Conservation (phyloP, 768 basidiomycete genomes). For the Phylloporus rhodoxanthus region DNA sequence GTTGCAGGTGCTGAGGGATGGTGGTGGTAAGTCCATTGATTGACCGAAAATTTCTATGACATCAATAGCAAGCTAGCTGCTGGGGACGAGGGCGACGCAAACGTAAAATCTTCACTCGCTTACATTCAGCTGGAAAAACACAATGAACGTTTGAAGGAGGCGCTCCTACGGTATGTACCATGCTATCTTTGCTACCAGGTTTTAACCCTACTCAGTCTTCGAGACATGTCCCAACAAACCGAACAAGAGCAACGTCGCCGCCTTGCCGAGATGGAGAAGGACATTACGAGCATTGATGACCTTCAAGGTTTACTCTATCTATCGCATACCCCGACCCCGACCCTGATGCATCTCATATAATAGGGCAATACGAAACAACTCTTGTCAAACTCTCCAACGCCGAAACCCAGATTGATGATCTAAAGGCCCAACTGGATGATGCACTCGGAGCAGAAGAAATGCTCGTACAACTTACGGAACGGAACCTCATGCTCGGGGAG, state of each 20-base stretch:
- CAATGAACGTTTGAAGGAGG: slow-evolving; percentile 93
- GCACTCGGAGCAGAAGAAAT: slow-evolving; percentile 94
- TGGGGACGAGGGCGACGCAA: slow-evolving; percentile 29
- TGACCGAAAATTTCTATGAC: background rate
- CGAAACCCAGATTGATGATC: slow-evolving; percentile 86
- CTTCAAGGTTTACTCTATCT: slow-evolving; percentile 55
- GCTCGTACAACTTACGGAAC: slow-evolving; percentile 90
- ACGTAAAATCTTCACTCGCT: slow-evolving; percentile 53
- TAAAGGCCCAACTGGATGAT: slow-evolving; percentile 92
- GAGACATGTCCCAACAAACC: slow-evolving; percentile 83
- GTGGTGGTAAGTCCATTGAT: slow-evolving; percentile 24
- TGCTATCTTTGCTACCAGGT: background rate
- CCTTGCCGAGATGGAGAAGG: slow-evolving; percentile 86
- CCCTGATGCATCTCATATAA: slow-evolving; percentile 5
- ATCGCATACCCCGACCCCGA: background rate
- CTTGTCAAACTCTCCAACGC: slow-evolving; percentile 81
- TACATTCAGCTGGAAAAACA: slow-evolving; percentile 92
- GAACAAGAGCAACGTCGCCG: slow-evolving; percentile 78
- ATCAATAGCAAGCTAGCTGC: slow-evolving; percentile 13
- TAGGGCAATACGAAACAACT: slow-evolving; percentile 76
- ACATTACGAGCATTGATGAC: slow-evolving; percentile 70
- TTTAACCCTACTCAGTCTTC: slow-evolving; percentile 45
- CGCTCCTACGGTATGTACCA: slow-evolving; percentile 63
- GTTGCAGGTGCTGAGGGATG: slow-evolving; percentile 69
- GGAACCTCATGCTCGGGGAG: slow-evolving; percentile 90